Evolutionary conservation across 352 stramenopile genomes (phyloP), one percentile per base, ranked within the genome.

Genomic region (Globisporangium sylvaticum): DNA sequence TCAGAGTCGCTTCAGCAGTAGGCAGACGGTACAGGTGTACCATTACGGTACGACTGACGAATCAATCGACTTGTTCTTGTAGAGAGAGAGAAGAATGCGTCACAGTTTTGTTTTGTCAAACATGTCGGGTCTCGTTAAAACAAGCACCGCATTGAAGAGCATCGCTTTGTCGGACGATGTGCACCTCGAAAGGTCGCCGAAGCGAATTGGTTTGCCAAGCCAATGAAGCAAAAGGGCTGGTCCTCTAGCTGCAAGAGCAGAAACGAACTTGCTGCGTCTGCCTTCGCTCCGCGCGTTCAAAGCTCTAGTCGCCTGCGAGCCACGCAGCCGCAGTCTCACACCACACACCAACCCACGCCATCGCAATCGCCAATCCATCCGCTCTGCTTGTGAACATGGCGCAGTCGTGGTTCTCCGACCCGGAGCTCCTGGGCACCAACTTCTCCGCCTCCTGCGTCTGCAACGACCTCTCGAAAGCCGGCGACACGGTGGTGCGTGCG

Each of bases 401-500:
- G 42, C 72, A 72, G 22, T 86, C 78, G 22, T 84, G 76, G 77
- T 84, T 81, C 59, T 65, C 69, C 22, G 74, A 84, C 42, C 73
- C 78, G 10, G 76, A 84, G 68, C 71, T 81, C 25, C 77, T 80
- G 59, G 58, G 69, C 20, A 88, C 78, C 50, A 61, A 64, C 61
- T 70, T 73, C 58, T 87, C 75, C 24, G 72, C 72, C 54, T 88
- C 76, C 22, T 83, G 84, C 42, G 64, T 89, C 39, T 85, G 76
- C 67, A 82, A 79, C 68, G 84, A 87, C 61, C 67, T 89, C 39
- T 86, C 77, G 24, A 80, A 79, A 44, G 69, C 80, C 53, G 74
- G 68, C 59, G 74, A 87, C 53, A 69, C 69, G 29, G 58, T 88
- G 61, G 79, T 89, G 64, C 58, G 71, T 63, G 0, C 12, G 34